phyloP scores from a whole-genome alignment of 2,329 filamentous ascomycete species.

The Chalara sp. region DNA sequence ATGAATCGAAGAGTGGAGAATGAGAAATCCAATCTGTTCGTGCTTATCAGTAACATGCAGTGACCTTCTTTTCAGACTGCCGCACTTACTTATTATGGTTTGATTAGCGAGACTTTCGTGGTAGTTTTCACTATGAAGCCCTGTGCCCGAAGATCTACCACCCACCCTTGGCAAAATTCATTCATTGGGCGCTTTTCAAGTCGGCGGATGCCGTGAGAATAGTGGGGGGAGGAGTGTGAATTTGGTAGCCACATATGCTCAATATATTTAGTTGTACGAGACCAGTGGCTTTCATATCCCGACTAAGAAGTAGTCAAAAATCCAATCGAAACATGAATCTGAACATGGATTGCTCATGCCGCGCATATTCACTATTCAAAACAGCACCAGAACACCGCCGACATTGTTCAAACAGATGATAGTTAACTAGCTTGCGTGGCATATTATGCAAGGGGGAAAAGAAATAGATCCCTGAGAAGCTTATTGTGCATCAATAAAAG shows the following conservation, averaged over 20 bases:
- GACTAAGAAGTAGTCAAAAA: neutral
- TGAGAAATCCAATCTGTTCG: too few species aligned
- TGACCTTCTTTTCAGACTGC: too few species aligned
- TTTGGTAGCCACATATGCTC: neutral
- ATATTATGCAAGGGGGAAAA: neutral
- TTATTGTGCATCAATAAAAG: neutral
- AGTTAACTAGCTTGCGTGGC: neutral
- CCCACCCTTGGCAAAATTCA: too few species aligned
- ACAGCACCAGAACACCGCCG: neutral
- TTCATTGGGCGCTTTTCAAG: too few species aligned
- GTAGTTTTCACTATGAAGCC: too few species aligned
- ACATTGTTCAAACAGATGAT: neutral
- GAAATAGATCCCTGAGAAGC: neutral
- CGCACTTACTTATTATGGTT: too few species aligned
- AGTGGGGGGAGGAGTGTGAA: neutral
- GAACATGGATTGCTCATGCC: neutral
- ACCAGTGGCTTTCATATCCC: neutral
- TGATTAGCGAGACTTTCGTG: too few species aligned
- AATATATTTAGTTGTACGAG: neutral
- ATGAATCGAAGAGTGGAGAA: too few species aligned
- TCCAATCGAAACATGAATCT: neutral
- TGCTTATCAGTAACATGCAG: too few species aligned
- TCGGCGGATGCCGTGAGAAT: neutral
- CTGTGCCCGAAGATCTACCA: too few species aligned
- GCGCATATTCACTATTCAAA: neutral